Conservation (phyloP, 177 flowering plant species). For the Telopea speciosissima region DNA sequence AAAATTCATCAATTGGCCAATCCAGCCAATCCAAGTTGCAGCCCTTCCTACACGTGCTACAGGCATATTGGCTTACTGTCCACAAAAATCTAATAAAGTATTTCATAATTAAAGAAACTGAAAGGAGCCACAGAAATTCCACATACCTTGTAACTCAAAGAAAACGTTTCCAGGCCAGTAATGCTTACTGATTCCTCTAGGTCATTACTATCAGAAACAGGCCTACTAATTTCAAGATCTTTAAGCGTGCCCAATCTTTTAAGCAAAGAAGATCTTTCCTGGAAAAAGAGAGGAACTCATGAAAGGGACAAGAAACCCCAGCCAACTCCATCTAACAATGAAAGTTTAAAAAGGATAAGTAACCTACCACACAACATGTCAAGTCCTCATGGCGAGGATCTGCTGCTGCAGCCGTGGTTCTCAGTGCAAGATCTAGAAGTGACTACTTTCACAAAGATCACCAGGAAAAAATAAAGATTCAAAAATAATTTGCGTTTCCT, state of each 20-base stretch:
- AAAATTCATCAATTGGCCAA: not conserved
- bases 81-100: not conserved
- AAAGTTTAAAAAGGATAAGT: slow-evolving; percentile 8
- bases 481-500: not conserved
- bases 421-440: slow-evolving; percentile 91
- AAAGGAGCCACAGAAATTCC: not conserved
- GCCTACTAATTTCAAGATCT: slow-evolving; percentile 39
- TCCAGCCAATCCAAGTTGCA: not conserved
- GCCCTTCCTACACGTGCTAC: not conserved
- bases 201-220: slow-evolving; percentile 36
- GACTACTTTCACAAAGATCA: slow-evolving; percentile 39
- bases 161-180: slow-evolving; percentile 87
- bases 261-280: slow-evolving; percentile 81
- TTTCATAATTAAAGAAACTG: not conserved
- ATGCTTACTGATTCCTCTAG: slow-evolving; percentile 67
- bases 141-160: slow-evolving; percentile 85
- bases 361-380: slow-evolving; percentile 85
- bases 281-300: slow-evolving; percentile 13
- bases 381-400: slow-evolving; percentile 94
- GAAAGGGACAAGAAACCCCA: slow-evolving; percentile 5
- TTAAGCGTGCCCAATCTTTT: slow-evolving; percentile 61
- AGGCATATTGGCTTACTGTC: not conserved
- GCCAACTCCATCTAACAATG: not conserved
- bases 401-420: slow-evolving; percentile 91
- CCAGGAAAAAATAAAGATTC: not conserved